Conservation (phyloP, 352 stramenopile genomes). For the Thraustochytrium sp. region DNA sequence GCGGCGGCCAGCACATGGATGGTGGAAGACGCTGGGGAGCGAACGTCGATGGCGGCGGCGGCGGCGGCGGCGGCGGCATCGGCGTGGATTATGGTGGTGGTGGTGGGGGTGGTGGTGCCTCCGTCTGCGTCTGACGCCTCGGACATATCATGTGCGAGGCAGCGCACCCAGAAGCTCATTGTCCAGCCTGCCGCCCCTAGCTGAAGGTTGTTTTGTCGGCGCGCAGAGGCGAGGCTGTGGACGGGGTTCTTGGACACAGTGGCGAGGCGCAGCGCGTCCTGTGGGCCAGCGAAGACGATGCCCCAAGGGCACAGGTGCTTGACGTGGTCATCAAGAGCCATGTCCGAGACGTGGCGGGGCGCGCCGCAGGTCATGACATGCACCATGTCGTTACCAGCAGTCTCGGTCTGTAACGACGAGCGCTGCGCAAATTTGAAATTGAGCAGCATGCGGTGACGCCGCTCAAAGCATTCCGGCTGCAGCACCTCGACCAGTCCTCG, state of each 20-base stretch:
- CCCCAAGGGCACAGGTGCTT: background rate
- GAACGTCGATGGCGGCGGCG: background rate
- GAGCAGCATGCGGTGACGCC: background rate
- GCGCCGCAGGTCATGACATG: background rate
- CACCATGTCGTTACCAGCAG: background rate
- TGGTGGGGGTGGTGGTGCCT: no score
- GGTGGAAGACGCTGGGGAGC: background rate
- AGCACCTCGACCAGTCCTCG: background rate
- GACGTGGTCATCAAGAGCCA: background rate
- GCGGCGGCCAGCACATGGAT: background rate
- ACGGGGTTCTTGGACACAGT: background rate
- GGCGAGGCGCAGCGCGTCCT: background rate
- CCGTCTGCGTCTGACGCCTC: no score
- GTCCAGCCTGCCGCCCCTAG: background rate
- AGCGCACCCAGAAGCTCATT: background rate
- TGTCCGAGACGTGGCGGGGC: background rate
- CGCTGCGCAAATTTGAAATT: constrained; percentile 10
- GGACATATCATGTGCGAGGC: no score
- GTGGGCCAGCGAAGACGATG: background rate
- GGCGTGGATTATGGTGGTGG: no score
- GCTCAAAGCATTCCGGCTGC: background rate
- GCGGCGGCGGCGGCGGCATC: no score
- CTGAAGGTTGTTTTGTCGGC: background rate
- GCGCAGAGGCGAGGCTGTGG: background rate
- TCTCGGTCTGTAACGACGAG: background rate